phyloP scores from a whole-genome alignment of 768 basidiomycete genomes.

The Agaricus subrufescens region DNA sequence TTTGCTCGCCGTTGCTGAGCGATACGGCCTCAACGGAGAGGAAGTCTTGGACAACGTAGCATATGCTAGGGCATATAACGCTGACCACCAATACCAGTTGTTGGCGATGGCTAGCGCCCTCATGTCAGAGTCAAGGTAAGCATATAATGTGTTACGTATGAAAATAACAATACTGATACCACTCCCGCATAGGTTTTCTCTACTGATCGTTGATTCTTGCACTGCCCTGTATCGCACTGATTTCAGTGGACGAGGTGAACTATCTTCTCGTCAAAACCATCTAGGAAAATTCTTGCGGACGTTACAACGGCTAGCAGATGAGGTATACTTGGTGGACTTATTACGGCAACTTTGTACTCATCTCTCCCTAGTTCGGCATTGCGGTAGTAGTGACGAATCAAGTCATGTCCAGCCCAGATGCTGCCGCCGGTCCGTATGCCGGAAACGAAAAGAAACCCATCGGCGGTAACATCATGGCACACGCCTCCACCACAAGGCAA shows the following conservation, averaged over 20 bases:
- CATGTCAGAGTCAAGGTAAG: constrained; percentile 96
- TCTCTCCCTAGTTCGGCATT: constrained; percentile 74
- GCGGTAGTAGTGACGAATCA: constrained; percentile 98
- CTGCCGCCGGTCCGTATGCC: constrained; percentile 82
- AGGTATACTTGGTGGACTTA: constrained; percentile 45
- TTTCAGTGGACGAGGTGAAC: constrained; percentile 91
- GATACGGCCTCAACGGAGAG: constrained; percentile 95
- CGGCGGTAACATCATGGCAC: constrained; percentile 98
- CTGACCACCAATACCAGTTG: constrained; percentile 91
- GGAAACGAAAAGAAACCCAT: constrained; percentile 97
- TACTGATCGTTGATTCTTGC: constrained; percentile 94
- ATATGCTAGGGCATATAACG: constrained; percentile 97
- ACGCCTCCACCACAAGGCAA: constrained; percentile 95
- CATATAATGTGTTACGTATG: background rate
- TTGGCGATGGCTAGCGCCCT: constrained; percentile 93
- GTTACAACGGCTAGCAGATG: constrained; percentile 90
- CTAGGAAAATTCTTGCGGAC: constrained; percentile 94
- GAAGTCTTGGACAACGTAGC: constrained; percentile 98
- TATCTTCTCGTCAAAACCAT: constrained; percentile 93
- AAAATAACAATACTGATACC: constrained; percentile 2
- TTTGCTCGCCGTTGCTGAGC: constrained; percentile 89
- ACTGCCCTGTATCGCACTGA: constrained; percentile 95
- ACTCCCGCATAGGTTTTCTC: constrained; percentile 68
- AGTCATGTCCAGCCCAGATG: constrained; percentile 99
- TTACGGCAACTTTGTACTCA: constrained; percentile 14